phyloP scores from a whole-genome alignment of 2,329 filamentous ascomycete genomes.

The Herpotrichia juniperi region DNA sequence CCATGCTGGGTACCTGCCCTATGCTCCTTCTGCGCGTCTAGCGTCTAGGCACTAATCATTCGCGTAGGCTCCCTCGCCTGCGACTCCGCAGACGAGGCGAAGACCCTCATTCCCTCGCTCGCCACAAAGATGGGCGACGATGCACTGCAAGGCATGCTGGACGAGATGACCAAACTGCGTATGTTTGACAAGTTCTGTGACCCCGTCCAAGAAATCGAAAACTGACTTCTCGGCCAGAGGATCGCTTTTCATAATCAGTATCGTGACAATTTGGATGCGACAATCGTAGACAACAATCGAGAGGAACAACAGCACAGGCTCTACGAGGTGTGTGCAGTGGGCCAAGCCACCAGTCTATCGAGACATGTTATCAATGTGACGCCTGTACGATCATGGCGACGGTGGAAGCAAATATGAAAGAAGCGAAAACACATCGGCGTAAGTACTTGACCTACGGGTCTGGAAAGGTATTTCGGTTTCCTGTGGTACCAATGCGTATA shows the following conservation, averaged over 20 bases:
- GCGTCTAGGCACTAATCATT: slow-evolving; percentile 13
- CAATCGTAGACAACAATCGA: neutral
- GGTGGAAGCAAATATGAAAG: neutral
- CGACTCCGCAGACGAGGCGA: slow-evolving; percentile 91
- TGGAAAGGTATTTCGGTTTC: neutral
- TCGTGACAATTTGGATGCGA: neutral
- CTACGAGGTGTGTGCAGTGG: neutral
- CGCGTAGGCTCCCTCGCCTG: slow-evolving; percentile 83
- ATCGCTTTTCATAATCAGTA: neutral
- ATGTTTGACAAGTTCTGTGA: neutral
- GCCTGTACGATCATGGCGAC: neutral
- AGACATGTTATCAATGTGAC: neutral
- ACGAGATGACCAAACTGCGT: slow-evolving; percentile 86
- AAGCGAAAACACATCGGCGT: neutral
- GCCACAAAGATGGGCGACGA: slow-evolving; percentile 89
- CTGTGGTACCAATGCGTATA: neutral
- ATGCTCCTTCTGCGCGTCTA: slow-evolving; percentile 9
- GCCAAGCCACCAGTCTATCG: neutral
- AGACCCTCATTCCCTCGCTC: slow-evolving; percentile 89
- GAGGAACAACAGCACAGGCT: neutral
- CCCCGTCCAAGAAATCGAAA: neutral
- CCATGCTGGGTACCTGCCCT: slow-evolving; percentile 75
- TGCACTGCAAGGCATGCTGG: slow-evolving; percentile 83
- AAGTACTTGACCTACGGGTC: neutral
- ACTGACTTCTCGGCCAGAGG: neutral